Conservation (phyloP, 805 yeast genomes). For the Saturnispora zaruensis region DNA sequence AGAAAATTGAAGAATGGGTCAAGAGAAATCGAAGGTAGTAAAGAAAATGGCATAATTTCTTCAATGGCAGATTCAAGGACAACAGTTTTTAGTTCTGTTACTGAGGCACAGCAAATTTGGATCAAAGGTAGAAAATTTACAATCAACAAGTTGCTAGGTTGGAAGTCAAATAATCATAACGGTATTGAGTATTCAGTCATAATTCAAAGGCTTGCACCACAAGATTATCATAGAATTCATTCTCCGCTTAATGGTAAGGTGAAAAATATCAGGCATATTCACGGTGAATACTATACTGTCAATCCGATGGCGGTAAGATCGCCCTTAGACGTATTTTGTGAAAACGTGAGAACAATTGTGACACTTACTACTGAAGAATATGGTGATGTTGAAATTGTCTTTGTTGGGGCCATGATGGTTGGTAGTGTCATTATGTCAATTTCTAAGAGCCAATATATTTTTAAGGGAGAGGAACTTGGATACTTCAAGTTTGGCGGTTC, state of each 20-base stretch:
- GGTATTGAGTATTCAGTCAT: conserved; percentile 43
- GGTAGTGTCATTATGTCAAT: conserved; percentile 78
- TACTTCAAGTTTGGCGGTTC: conserved; percentile 96
- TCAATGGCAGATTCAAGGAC: conserved; percentile 89
- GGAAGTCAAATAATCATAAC: neutral
- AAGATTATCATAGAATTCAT: conserved; percentile 93
- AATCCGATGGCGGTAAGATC: conserved; percentile 96
- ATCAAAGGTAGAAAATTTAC: conserved; percentile 79
- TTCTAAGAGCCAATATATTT: conserved; percentile 46
- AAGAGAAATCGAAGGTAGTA: conserved; percentile 57
- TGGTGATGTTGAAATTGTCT: conserved; percentile 68
- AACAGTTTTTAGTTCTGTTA: conserved; percentile 53
- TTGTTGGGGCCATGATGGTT: conserved; percentile 99
- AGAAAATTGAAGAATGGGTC: conserved; percentile 65
- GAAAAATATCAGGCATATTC: conserved; percentile 57
- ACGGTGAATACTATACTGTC: conserved; percentile 91
- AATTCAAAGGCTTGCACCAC: conserved; percentile 88
- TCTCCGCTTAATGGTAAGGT: conserved; percentile 72
- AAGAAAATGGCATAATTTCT: conserved; percentile 41
- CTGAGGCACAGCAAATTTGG: conserved; percentile 70
- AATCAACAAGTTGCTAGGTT: conserved; percentile 41
- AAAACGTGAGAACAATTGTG: conserved; percentile 70
- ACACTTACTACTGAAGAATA: conserved; percentile 71
- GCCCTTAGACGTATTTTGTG: conserved; percentile 84
- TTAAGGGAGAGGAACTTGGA: conserved; percentile 79